Base-by-base conservation (phyloP, 1,284 basidiomycete species). In the Sporisorium exsertum region DNA sequence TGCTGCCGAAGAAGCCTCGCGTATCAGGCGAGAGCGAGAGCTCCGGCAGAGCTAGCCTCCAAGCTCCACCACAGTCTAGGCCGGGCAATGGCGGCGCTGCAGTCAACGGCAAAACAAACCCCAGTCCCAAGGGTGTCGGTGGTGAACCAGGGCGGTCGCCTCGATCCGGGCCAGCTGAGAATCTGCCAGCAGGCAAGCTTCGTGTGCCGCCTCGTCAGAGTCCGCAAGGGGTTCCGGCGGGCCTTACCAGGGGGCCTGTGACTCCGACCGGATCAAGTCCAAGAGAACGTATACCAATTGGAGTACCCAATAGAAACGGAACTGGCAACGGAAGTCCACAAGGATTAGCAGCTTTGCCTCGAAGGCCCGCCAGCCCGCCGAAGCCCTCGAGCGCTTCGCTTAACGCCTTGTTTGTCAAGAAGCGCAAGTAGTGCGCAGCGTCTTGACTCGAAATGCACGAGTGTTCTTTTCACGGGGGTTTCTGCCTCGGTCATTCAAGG, bases 321-420 rank as follows among this genome's bases (percentile, higher is more conserved):
- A 27, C 29, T 5, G 57, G 43, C 27, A 55, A 64, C 22, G 67
- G 61, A 22, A 64, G 67, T 27, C 61, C 67, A 26, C 43, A 59
- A 20, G 69, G 63, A 22, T 33, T 66, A 7, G 69, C 64, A n/a
- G 59, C 69, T 20, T 40, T 72, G 43, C 64, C 70, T 20, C 57
- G 45, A 32, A 35, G 64, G 24, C 70, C 64, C 9, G 63, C 64
- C 7, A 75, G 73, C 26, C 68, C 73, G 6, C 68, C 73, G 1
- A 72, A 77, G 24, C 74, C 74, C 10, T 77, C 74, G 24, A 69
- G 55, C 33, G 74, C 74, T 5, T 70, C 74, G 4, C 70, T 77
- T 46, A 67, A 77, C 22, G 69, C 74, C 9, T 32, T 77, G 26
- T 77, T 77, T 20, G 74, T 77, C 56, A 72, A 72, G 63, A 77